Base-by-base conservation (phyloP, 345 rosid genomes). In the Adansonia digitata region DNA sequence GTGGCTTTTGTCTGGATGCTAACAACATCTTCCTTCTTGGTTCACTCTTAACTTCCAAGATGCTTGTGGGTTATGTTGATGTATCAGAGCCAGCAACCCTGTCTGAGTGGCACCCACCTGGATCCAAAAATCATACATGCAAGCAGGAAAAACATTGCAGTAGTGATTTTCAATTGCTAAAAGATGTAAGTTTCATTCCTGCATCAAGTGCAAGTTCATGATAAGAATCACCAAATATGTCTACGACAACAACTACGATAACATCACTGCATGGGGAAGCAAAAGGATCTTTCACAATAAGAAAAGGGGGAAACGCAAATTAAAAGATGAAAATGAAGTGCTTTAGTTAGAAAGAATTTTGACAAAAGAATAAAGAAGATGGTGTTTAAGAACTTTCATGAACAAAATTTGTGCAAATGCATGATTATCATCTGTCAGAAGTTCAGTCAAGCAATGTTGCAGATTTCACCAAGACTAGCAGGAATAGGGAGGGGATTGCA, bases 1-100 rank as follows among this genome's bases (percentile, higher is more conserved):
- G 10, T 60, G 79, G 73, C 75, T 77, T 81, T 80, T 76, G 85
- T 78, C 83, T 62, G 2, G 43, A 73, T 42, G 79, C 76, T 67
- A 24, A 51, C 69, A 62, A 73, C 79, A 70, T 74, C 62, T 85
- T 81, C 79, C 72, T 67, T 51, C 74, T 48, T 6, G 66, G 53
- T 71, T 77, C 56, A 20, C 61, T 29, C 74, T 72, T 22, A 45
- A 37, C 20, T 10, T 63, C 57, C 24, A 26, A 40, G 62, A 81
- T 73, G 71, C 72, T 63, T 63, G 72, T 71, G 68, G 83, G 75
- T 74, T 46, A 59, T n/a, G 69, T 52, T 27, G n/a, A 75, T 67
- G 57, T 55, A 53, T 45, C 46, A 56, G 29, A n/a, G 52, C 71
- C 74, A 15, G 40, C 74, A 79, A 61, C 68, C 24, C 77, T 45